phyloP scores from a whole-genome alignment of 192 early-diverging fungal species.

The Jimgerdemannia lactiflua region DNA sequence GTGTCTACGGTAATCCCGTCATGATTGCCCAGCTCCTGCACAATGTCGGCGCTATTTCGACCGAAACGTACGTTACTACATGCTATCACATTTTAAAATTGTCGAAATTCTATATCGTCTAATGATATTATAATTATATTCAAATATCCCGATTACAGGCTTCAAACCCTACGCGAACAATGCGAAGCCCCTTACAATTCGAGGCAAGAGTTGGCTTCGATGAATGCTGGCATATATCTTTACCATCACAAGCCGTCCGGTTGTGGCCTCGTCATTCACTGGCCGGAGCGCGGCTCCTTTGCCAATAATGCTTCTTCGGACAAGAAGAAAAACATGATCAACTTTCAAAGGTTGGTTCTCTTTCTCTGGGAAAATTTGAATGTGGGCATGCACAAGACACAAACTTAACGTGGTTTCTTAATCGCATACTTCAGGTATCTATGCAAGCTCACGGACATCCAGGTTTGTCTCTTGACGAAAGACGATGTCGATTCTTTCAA shows the following conservation, averaged over 20 bases:
- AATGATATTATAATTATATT: background rate
- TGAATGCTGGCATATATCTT: conserved; percentile 1
- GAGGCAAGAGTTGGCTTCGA: background rate
- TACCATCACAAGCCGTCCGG: background rate
- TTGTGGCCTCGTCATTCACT: conserved; percentile 15
- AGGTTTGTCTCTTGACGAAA: background rate
- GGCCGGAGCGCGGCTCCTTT: conserved; percentile 6
- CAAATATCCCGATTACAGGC: background rate
- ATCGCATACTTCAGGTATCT: background rate
- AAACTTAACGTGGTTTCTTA: too few species aligned
- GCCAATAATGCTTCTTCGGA: conserved; percentile 12
- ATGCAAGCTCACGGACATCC: background rate
- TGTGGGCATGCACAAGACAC: too few species aligned
- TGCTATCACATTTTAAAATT: background rate
- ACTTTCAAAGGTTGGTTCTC: conserved; percentile 11
- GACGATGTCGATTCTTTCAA: background rate
- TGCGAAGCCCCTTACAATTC: background rate
- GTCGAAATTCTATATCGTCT: background rate
- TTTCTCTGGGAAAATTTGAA: too few species aligned
- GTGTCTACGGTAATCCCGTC: conserved; percentile 10
- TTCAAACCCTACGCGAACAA: background rate
- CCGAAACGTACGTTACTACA: conserved; percentile 3
- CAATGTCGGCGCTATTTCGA: background rate
- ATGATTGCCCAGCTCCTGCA: conserved; percentile 14
- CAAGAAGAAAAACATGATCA: conserved; percentile 20